Percentiles rank a stretch among this genome's conserved stretches.
Conservation (phyloP, 2,329 filamentous ascomycete species). For the Botrytis pseudocinerea region DNA sequence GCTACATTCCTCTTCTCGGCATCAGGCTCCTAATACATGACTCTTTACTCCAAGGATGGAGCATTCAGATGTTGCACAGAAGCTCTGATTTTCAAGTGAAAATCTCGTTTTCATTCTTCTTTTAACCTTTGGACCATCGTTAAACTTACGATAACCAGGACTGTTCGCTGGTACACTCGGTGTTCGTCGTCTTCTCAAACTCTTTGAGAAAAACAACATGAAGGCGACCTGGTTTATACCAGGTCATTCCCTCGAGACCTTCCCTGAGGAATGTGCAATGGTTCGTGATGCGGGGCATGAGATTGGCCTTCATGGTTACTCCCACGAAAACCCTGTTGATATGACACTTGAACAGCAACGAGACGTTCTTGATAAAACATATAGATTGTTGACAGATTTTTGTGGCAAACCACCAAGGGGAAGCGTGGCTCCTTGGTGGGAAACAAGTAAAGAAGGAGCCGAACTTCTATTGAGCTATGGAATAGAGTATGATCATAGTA, state of each 20-base stretch:
- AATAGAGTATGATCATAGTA: slow-evolving; percentile 69
- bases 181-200: slow-evolving; percentile 63
- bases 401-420: slow-evolving; percentile 71
- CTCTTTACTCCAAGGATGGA: not conserved
- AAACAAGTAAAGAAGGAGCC: slow-evolving; percentile 66
- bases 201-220: slow-evolving; percentile 72
- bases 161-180: slow-evolving; percentile 70
- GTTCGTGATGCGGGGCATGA: slow-evolving; percentile 66
- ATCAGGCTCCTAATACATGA: not conserved
- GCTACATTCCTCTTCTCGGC: not conserved
- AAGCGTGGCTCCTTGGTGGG: slow-evolving; percentile 75
- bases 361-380: slow-evolving; percentile 74
- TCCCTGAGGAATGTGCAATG: slow-evolving; percentile 63
- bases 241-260: slow-evolving; percentile 63
- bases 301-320: slow-evolving; percentile 69
- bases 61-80: not conserved
- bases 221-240: slow-evolving; percentile 68
- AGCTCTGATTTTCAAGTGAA: not conserved
- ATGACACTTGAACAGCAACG: slow-evolving; percentile 76
- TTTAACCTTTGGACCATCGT: not conserved
- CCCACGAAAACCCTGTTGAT: slow-evolving; percentile 68
- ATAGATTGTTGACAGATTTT: slow-evolving; percentile 68
- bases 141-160: slow-evolving; percentile 42
- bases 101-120: not conserved
- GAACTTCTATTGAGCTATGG: slow-evolving; percentile 66